phyloP scores from a whole-genome alignment of 2,329 filamentous ascomycete genomes.

The Emmonsia crescens region DNA sequence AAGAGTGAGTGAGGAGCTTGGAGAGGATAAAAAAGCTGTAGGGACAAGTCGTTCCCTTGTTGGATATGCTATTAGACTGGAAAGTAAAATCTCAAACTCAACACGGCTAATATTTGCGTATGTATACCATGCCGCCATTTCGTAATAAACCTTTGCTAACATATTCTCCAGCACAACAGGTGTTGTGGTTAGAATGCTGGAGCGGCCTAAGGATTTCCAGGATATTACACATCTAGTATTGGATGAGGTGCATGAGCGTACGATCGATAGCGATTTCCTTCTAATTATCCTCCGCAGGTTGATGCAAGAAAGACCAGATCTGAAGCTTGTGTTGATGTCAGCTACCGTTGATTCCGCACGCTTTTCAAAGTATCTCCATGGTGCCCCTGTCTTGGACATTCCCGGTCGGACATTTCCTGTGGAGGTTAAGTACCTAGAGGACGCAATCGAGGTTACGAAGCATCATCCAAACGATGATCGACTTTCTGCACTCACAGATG shows the following conservation, averaged over 20 bases:
- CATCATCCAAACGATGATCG: constrained; percentile 57
- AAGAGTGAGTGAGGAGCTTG: constrained; percentile 88
- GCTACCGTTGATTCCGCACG: constrained; percentile 88
- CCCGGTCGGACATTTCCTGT: constrained; percentile 93
- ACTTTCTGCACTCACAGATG: constrained; percentile 26
- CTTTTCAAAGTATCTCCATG: constrained; percentile 79
- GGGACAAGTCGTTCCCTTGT: constrained; percentile 76
- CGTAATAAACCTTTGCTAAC: constrained; percentile 20
- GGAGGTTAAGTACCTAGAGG: constrained; percentile 75
- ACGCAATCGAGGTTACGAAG: constrained; percentile 78
- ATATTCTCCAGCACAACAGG: constrained; percentile 44
- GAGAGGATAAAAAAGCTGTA: constrained; percentile 69
- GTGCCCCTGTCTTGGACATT: constrained; percentile 78
- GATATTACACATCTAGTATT: constrained; percentile 90
- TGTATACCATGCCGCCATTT: constrained; percentile 12
- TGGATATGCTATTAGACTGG: constrained; percentile 87
- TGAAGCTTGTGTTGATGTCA: constrained; percentile 95
- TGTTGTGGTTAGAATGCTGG: constrained; percentile 97
- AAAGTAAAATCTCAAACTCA: constrained; percentile 71
- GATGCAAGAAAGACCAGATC: constrained; percentile 61
- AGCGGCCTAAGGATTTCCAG: constrained; percentile 71
- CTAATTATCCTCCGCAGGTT: constrained; percentile 83
- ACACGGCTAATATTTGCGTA: constrained; percentile 86
- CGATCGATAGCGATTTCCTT: constrained; percentile 93
- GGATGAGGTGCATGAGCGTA: constrained; percentile 95